A percentile compares a stretch with the other conserved stretches of the same genome.
These are phyloP conservation scores for Lasiosphaeria ovina DNA, from an alignment of 495 filamentous ascomycete species.

Conservation along the genomic window DNA sequence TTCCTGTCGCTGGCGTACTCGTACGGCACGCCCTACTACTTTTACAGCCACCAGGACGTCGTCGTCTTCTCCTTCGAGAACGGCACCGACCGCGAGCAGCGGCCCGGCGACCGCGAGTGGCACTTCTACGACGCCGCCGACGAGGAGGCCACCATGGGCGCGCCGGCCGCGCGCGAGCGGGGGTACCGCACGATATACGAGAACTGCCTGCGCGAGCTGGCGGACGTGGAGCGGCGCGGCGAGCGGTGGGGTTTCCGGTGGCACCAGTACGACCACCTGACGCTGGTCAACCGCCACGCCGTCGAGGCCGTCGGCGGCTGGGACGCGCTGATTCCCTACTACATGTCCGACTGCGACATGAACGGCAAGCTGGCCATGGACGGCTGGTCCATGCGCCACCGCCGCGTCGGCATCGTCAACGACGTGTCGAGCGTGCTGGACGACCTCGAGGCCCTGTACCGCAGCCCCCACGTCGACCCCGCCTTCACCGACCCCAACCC, in stretches of 20 bases:
- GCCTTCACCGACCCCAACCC: slow-evolving; percentile 42
- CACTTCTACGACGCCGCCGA: neutral
- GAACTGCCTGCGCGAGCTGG: slow-evolving; percentile 43
- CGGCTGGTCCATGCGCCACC: slow-evolving; percentile 48
- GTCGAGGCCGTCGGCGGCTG: slow-evolving; percentile 56
- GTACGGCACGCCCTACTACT: slow-evolving; percentile 55
- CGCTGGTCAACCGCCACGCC: slow-evolving; percentile 55
- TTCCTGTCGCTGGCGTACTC: slow-evolving; percentile 54
- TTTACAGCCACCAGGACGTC: slow-evolving; percentile 59
- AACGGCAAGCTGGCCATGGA: slow-evolving; percentile 52
- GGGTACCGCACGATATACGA: slow-evolving; percentile 48
- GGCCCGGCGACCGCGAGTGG: slow-evolving; percentile 24
- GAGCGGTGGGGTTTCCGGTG: slow-evolving; percentile 52
- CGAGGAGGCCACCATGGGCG: slow-evolving; percentile 20
- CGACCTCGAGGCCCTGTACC: slow-evolving; percentile 48
- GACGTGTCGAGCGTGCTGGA: slow-evolving; percentile 49
- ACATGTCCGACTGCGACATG: slow-evolving; percentile 61
- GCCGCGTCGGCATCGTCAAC: slow-evolving; percentile 48
- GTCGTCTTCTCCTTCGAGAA: slow-evolving; percentile 53
- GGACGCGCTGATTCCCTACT: slow-evolving; percentile 61
- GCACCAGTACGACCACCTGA: slow-evolving; percentile 58
- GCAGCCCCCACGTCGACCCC: slow-evolving; percentile 34
- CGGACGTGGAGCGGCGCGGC: slow-evolving; percentile 26
- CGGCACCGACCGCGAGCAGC: slow-evolving; percentile 31
- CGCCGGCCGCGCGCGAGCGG: slow-evolving; percentile 23